phyloP scores from a whole-genome alignment of 768 basidiomycete genomes.

The Leccinum aurantiacum region DNA sequence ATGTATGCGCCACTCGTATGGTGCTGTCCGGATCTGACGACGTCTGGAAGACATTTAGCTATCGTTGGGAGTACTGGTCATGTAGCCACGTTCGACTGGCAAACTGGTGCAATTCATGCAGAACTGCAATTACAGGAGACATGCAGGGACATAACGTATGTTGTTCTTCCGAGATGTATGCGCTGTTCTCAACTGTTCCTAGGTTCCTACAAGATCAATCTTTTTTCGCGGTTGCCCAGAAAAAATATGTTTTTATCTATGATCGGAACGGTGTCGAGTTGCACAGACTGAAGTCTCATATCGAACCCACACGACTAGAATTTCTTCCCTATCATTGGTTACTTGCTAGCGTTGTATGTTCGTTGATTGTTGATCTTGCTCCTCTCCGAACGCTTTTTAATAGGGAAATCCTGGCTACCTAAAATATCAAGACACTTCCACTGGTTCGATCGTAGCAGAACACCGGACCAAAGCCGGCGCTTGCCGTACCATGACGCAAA shows the following conservation, averaged over 20 bases:
- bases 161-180: slow-evolving; percentile 9
- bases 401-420: slow-evolving; percentile 88
- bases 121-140: slow-evolving; percentile 91
- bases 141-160: slow-evolving; percentile 88
- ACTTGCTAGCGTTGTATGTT: slow-evolving; percentile 75
- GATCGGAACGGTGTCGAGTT: slow-evolving; percentile 92
- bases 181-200: background rate
- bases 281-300: slow-evolving; percentile 77
- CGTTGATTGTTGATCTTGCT: background rate
- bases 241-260: slow-evolving; percentile 95
- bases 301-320: slow-evolving; percentile 88
- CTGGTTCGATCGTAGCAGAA: slow-evolving; percentile 80
- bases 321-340: slow-evolving; percentile 97
- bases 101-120: slow-evolving; percentile 77
- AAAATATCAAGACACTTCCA: slow-evolving; percentile 97
- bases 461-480: slow-evolving; percentile 90
- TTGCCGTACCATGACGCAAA: slow-evolving; percentile 85
- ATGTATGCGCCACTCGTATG: background rate
- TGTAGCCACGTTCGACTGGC: slow-evolving; percentile 93
- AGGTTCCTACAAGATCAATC: slow-evolving; percentile 93
- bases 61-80: slow-evolving; percentile 83
- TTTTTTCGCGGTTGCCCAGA: slow-evolving; percentile 93
- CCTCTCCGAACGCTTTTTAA: slow-evolving; percentile 1
- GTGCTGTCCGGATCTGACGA: background rate
- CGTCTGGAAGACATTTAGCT: slow-evolving; percentile 68